Evolutionary conservation across 2,329 filamentous ascomycete genomes (phyloP), one percentile per base, ranked within the genome.

Genomic region (Annulohypoxylon truncatum): DNA sequence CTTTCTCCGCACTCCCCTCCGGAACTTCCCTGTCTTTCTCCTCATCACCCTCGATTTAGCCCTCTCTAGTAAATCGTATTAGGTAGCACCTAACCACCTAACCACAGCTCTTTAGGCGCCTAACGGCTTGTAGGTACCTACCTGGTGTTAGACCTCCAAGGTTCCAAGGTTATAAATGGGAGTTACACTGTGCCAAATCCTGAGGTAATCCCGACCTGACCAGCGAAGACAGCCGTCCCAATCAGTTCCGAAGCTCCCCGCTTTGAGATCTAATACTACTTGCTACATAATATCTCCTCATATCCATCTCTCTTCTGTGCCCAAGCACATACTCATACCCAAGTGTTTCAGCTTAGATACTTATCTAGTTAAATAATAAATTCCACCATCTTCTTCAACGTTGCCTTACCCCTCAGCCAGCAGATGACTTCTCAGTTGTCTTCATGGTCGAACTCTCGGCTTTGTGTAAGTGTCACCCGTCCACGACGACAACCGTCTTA

Each of bases 161-260:
- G n/a, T n/a, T n/a, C n/a, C n/a, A n/a, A n/a, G n/a, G n/a, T 38
- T 35, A 7, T 24, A 15, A 24, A 55, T 44, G 35, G 31, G n/a
- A 35, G 35, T 26, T 10, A 24, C 53, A 57, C 54, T 57, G 54
- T 57, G 54, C 42, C 10, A 24, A 31, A 35, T 46, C 20, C 22
- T 20, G 24, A 48, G 44, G 24, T 31, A 61, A 47, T 20, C 55
- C 28, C 42, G 60, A 38, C 51, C 28, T 24, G 26, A 64, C 35
- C 29, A 33, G 31, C 48, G 55, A 46, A 47, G 15, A 15, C 20
- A 38, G 47, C 58, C 61, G 46, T 38, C 18, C 51, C 50, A 65
- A 65, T 47, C 29, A 47, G 54, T 57, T 57, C 66, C 66, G 66
- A 58, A 57, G 52, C 55, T 64, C 66, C 63, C 66, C 66, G 66